phyloP scores from a whole-genome alignment of 2,329 filamentous ascomycete genomes.

The Phoma sp. region DNA sequence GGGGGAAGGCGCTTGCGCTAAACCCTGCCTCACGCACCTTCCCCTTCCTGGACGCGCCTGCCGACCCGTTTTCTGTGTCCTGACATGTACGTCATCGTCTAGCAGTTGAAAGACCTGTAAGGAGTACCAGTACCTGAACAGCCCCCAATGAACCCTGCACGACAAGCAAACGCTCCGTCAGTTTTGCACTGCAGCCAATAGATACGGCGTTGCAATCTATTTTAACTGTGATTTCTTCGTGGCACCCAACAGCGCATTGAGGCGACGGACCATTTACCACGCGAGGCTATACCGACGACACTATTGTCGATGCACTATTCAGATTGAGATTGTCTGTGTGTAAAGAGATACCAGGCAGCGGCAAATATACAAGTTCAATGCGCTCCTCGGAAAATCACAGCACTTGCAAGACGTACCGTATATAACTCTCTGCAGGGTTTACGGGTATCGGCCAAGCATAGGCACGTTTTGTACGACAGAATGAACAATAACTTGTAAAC shows the following conservation, averaged over 20 bases:
- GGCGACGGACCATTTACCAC: background rate
- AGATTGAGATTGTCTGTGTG: background rate
- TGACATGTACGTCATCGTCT: constrained; percentile 2
- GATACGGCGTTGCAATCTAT: background rate
- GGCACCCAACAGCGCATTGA: background rate
- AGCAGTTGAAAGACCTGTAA: background rate
- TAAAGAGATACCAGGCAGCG: background rate
- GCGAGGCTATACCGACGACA: constrained; percentile 1
- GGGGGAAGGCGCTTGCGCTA: too few species aligned
- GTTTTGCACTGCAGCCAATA: background rate
- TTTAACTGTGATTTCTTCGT: background rate
- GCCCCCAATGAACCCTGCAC: constrained; percentile 4
- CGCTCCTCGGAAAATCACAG: background rate
- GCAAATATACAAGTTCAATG: background rate
- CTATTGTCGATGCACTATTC: background rate
- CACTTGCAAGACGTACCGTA: background rate
- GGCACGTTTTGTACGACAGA: background rate
- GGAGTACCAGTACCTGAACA: constrained; percentile 1
- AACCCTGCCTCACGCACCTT: background rate
- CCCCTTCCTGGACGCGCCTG: background rate
- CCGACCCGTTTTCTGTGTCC: constrained; percentile 2
- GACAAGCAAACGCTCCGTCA: constrained; percentile 3
- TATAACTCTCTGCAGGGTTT: too few species aligned
- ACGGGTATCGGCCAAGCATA: background rate
- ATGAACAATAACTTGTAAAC: constrained; percentile 6